These are phyloP conservation scores for Calonectria henricotiae DNA, from an alignment of 2,329 filamentous ascomycete genomes.

Conservation along the genomic window DNA sequence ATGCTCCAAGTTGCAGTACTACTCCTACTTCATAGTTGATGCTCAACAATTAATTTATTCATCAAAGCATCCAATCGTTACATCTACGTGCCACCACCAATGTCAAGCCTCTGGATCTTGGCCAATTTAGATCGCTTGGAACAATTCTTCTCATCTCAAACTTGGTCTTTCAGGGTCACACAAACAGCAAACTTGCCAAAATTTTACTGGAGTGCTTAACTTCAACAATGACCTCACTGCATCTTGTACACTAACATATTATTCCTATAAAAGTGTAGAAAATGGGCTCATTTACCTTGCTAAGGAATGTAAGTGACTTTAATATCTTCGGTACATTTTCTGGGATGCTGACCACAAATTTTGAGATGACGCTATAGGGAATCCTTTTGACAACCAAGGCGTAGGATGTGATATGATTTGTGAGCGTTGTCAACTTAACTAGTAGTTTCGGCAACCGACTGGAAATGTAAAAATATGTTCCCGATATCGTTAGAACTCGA, in stretches of 20 bases:
- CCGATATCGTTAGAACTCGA: too few relatives aligned
- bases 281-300: not conserved
- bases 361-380: not conserved
- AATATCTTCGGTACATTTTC: not conserved
- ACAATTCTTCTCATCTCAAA: not conserved
- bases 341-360: not conserved
- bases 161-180: not conserved
- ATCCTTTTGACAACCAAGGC: not conserved
- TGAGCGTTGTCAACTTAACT: not conserved
- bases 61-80: too few relatives aligned
- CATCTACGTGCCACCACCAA: too few relatives aligned
- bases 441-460: not conserved
- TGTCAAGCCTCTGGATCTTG: not conserved
- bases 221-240: not conserved
- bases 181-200: not conserved
- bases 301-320: not conserved
- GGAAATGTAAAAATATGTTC: too few relatives aligned
- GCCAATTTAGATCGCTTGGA: not conserved
- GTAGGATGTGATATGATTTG: not conserved
- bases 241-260: not conserved
- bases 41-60: too few relatives aligned
- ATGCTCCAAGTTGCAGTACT: too few relatives aligned
- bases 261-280: not conserved
- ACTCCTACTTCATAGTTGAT: too few relatives aligned
- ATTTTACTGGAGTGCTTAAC: not conserved